Conservation (phyloP, 164 flowering plant species). For the Chimonanthus praecox region DNA sequence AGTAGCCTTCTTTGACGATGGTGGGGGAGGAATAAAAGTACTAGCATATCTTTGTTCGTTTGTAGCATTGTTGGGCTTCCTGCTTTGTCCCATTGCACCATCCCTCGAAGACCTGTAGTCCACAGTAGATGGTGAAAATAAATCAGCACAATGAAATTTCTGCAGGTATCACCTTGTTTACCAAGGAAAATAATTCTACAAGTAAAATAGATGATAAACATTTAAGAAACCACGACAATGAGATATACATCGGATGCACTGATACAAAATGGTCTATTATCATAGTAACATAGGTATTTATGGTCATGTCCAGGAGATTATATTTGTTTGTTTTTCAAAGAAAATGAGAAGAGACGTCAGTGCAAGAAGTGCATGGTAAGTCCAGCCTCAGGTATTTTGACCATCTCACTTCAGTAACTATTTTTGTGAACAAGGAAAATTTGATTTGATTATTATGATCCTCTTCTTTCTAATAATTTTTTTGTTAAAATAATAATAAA, state of each 20-base stretch:
- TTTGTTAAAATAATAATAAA: too few relatives aligned
- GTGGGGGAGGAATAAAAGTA: constrained; percentile 79
- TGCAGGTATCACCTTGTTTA: neutral
- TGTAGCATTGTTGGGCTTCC: constrained; percentile 28
- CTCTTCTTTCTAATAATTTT: too few relatives aligned
- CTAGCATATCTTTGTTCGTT: constrained; percentile 29
- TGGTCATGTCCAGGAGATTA: too few relatives aligned
- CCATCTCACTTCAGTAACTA: too few relatives aligned
- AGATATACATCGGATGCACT: neutral
- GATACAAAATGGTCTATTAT: neutral
- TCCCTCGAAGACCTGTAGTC: constrained; percentile 62
- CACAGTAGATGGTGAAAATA: neutral
- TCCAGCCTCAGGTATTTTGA: neutral
- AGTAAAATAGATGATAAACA: neutral
- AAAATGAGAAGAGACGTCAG: neutral
- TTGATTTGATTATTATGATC: too few relatives aligned
- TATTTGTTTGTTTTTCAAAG: too few relatives aligned
- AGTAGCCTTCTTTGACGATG: constrained; percentile 40
- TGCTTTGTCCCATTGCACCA: constrained; percentile 21
- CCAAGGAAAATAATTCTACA: neutral
- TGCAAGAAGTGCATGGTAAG: neutral
- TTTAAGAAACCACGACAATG: neutral
- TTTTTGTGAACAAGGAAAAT: too few relatives aligned
- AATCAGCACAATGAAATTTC: neutral
- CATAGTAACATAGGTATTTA: too few relatives aligned